Percentiles rank a stretch among this genome's conserved stretches.
Evolutionary conservation across 768 basidiomycete species (phyloP).

Genomic region (Austroboletus eburneus): DNA sequence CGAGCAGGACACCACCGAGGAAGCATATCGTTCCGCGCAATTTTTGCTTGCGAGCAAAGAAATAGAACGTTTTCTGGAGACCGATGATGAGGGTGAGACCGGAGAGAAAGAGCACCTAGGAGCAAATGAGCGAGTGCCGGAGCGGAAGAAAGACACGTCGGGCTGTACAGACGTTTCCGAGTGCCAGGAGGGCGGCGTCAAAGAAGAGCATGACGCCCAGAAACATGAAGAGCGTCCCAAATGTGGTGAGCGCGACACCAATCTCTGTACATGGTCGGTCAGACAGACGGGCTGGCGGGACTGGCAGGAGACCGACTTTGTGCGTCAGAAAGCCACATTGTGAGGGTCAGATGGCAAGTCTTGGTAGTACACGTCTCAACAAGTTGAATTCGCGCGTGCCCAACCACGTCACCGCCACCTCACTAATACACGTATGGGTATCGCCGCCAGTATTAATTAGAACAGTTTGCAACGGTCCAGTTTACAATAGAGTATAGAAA

Average conservation of each 20-base stretch:
- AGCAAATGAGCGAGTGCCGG: conserved; percentile 3
- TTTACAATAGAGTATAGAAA: conserved; percentile 27
- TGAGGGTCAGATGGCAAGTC: conserved; percentile 5
- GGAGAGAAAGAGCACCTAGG: conserved; percentile 88
- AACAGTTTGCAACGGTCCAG: conserved; percentile 11
- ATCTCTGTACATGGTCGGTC: conserved; percentile 59
- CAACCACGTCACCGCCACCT: conserved; percentile 20
- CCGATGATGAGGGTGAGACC: conserved; percentile 97
- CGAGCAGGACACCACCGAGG: conserved; percentile 84
- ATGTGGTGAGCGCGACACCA: conserved; percentile 93
- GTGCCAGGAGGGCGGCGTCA: conserved; percentile 89
- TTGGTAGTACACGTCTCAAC: background rate
- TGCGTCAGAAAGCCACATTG: conserved; percentile 52
- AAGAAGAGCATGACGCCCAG: conserved; percentile 95
- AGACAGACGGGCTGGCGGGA: background rate
- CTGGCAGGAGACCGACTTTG: conserved; percentile 35
- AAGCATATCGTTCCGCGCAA: conserved; percentile 87
- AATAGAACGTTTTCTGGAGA: conserved; percentile 95
- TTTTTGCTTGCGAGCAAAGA: conserved; percentile 95
- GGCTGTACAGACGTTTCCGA: conserved; percentile 83
- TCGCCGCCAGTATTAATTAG: conserved; percentile 4
- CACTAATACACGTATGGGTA: conserved; percentile 7
- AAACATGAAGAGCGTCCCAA: conserved; percentile 94
- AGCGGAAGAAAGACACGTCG: background rate
- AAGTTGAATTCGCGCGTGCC: conserved; percentile 2